These are phyloP conservation scores for Salix caprea DNA, from an alignment of 345 rosid genomes.

Conservation along the genomic window DNA sequence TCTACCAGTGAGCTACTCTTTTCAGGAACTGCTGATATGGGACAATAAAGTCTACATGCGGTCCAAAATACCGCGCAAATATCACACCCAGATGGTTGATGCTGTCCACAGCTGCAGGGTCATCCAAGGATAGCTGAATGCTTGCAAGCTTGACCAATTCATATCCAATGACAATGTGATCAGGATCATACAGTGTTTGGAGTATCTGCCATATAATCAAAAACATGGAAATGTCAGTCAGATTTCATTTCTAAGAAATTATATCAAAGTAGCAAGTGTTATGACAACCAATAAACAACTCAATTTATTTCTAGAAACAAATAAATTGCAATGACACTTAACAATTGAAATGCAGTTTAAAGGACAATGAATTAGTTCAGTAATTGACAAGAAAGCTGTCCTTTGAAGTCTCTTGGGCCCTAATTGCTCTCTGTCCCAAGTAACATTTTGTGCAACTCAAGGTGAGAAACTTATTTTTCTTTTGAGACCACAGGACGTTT, in stretches of 20 bases:
- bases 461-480: background rate
- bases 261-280: background rate
- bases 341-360: background rate
- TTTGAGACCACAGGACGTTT: background rate
- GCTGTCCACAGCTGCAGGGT: slow-evolving; percentile 35
- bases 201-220: slow-evolving; percentile 45
- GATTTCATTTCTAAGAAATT: background rate
- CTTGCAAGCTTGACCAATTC: slow-evolving; percentile 77
- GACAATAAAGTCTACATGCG: slow-evolving; percentile 43
- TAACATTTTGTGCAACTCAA: background rate
- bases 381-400: background rate
- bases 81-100: slow-evolving; percentile 35
- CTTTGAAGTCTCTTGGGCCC: background rate
- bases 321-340: background rate
- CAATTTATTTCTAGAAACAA: background rate
- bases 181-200: slow-evolving; percentile 52
- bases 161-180: slow-evolving; percentile 68
- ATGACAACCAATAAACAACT: no score
- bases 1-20: slow-evolving; percentile 15
- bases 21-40: slow-evolving; percentile 44
- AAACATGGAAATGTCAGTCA: slow-evolving; percentile 6
- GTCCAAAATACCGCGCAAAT: slow-evolving; percentile 52
- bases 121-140: slow-evolving; percentile 50
- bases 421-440: background rate
- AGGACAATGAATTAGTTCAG: background rate